A percentile compares a stretch with the other conserved stretches of the same genome.
These are phyloP conservation scores for Picocystis salinarum DNA, from an alignment of 139 green algal species.

Conservation along the genomic window DNA sequence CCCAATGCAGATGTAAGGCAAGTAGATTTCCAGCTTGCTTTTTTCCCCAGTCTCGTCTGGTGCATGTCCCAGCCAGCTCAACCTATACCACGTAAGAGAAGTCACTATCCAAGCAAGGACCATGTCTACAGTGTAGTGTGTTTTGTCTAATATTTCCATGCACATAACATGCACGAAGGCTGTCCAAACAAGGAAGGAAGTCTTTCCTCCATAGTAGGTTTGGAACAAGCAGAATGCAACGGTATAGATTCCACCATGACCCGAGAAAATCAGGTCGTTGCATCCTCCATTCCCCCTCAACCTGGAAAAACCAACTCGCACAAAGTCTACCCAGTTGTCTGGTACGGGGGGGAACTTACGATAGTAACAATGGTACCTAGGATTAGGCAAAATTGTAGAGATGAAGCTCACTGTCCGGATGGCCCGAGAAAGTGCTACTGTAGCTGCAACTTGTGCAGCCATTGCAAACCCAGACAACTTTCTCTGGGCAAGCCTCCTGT, in stretches of 20 bases:
- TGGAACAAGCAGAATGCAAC: too few relatives aligned
- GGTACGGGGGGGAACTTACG: constrained; percentile 41
- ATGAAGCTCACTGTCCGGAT: constrained; percentile 52
- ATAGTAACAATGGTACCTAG: constrained; percentile 39
- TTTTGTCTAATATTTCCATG: constrained; percentile 22
- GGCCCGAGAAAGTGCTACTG: constrained; percentile 29
- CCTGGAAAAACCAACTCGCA: constrained; percentile 25
- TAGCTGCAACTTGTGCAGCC: constrained; percentile 33
- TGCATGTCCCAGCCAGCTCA: constrained; percentile 30
- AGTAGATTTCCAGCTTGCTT: too few relatives aligned
- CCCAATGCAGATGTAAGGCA: too few relatives aligned
- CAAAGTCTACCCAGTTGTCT: constrained; percentile 21
- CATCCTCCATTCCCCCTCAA: constrained; percentile 45
- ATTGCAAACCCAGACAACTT: constrained; percentile 46
- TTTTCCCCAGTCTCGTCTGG: too few relatives aligned
- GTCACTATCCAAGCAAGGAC: constrained; percentile 49
- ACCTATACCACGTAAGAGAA: constrained; percentile 41
- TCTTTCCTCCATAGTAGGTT: constrained; percentile 30
- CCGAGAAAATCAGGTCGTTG: constrained; percentile 60
- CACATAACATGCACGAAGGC: constrained; percentile 26
- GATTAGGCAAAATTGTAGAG: constrained; percentile 55
- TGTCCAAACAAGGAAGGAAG: constrained; percentile 23
- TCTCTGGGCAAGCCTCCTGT: background rate
- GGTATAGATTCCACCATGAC: too few relatives aligned
- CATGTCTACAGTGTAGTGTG: constrained; percentile 66